phyloP scores from a whole-genome alignment of 352 stramenopile genomes.

The Phytopythium mirpurense region DNA sequence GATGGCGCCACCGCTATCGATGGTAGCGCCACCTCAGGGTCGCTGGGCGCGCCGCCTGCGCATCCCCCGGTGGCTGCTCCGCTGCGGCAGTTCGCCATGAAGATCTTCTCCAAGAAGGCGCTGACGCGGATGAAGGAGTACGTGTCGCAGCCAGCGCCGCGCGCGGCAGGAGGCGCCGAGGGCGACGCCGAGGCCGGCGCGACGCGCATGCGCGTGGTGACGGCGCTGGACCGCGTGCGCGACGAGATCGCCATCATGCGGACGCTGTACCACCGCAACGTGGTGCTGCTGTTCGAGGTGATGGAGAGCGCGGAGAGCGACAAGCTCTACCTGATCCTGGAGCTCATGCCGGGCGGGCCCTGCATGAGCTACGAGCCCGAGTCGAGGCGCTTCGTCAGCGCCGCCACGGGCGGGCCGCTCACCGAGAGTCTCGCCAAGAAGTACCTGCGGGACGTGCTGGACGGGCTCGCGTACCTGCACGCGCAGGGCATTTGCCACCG shows the following conservation, averaged over 20 bases:
- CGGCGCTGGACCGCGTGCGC: constrained; percentile 71
- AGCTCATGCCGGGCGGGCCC: constrained; percentile 78
- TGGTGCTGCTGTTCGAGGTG: constrained; percentile 89
- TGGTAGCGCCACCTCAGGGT: too few relatives aligned
- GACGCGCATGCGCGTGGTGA: constrained; percentile 62
- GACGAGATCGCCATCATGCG: constrained; percentile 88
- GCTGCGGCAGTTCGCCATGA: constrained; percentile 64
- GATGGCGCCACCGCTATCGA: constrained; percentile 6
- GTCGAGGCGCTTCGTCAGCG: constrained; percentile 68
- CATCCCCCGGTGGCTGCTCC: constrained; percentile 1
- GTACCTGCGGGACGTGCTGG: constrained; percentile 70
- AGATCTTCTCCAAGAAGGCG: constrained; percentile 81
- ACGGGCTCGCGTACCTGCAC: constrained; percentile 82
- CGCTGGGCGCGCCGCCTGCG: constrained; percentile 3
- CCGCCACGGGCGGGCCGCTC: constrained; percentile 42
- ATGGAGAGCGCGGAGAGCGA: constrained; percentile 74
- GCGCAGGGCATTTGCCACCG: constrained; percentile 72
- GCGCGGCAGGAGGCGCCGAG: neutral
- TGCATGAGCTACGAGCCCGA: constrained; percentile 79
- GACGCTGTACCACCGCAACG: constrained; percentile 85
- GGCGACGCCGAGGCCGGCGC: constrained; percentile 4
- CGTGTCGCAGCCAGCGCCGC: constrained; percentile 19
- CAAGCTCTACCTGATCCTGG: constrained; percentile 84
- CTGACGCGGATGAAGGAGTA: constrained; percentile 81
- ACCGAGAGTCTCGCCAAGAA: constrained; percentile 54